phyloP scores from a whole-genome alignment of 441 rosid species.

The Pelargonium citronellum region DNA sequence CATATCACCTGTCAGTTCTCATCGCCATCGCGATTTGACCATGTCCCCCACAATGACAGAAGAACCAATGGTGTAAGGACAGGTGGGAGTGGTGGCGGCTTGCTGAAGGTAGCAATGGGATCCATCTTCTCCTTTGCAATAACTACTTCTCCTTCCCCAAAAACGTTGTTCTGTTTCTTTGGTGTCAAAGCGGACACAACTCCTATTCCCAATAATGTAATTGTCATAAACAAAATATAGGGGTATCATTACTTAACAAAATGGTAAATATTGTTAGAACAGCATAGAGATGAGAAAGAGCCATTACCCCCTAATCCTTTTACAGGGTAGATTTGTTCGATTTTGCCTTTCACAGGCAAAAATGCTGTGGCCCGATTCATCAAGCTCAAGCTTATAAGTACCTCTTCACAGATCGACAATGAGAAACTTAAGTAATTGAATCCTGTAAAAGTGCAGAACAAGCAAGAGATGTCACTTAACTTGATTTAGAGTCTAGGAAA shows the following conservation, averaged over 20 bases:
- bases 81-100: slow-evolving; percentile 50
- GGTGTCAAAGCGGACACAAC: slow-evolving; percentile 35
- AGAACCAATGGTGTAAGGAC: slow-evolving; percentile 47
- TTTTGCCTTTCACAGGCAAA: neutral
- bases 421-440: neutral
- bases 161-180: slow-evolving; percentile 25
- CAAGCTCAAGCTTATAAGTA: neutral
- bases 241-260: too few relatives aligned
- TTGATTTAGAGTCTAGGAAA: too few relatives aligned
- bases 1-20: slow-evolving; percentile 25
- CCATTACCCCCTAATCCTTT: neutral
- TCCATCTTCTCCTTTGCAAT: slow-evolving; percentile 28
- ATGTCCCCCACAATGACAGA: slow-evolving; percentile 42
- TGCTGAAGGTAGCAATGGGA: slow-evolving; percentile 51
- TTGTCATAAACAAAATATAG: neutral
- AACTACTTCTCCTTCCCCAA: slow-evolving; percentile 16
- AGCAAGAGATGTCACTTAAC: too few relatives aligned
- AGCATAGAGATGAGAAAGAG: neutral
- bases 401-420: neutral
- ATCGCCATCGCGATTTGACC: slow-evolving; percentile 41
- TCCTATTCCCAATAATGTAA: slow-evolving; percentile 22
- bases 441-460: neutral
- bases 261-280: too few relatives aligned
- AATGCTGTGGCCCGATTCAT: neutral
- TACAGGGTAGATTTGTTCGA: neutral